A percentile compares a stretch with the other conserved stretches of the same genome.
Conservation (phyloP, 805 yeast species). For the Diddensiella transvaalensis region DNA sequence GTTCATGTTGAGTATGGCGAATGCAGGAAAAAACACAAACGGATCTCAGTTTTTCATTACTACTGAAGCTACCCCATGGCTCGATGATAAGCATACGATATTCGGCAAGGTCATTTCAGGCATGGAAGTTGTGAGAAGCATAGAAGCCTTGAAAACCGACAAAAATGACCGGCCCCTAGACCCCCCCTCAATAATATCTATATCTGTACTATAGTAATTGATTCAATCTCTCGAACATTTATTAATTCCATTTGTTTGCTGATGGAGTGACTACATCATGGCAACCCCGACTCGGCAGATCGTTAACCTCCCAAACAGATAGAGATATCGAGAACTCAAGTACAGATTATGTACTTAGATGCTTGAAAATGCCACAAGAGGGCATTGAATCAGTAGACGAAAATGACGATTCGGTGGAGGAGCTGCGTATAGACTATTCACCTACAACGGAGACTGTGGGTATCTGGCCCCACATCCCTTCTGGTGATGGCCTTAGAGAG, state of each 20-base stretch:
- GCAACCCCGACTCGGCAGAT: no score
- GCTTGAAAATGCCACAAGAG: neutral
- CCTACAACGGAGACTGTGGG: neutral
- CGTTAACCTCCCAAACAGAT: no score
- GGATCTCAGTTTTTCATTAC: conserved; percentile 61
- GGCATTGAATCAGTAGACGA: neutral
- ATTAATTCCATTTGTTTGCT: no score
- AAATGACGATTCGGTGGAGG: conserved; percentile 1
- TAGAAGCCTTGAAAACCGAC: conserved; percentile 47
- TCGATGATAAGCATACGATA: conserved; percentile 56
- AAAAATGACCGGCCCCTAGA: conserved; percentile 44
- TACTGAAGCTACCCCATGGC: conserved; percentile 50
- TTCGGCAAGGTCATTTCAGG: conserved; percentile 53
- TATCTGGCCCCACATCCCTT: neutral
- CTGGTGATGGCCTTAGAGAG: conserved; percentile 1
- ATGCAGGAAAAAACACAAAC: conserved; percentile 55
- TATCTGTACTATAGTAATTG: conserved; percentile 14
- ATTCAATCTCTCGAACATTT: no score
- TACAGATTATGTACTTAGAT: neutral
- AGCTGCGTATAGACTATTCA: neutral
- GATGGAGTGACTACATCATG: no score
- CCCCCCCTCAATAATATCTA: conserved; percentile 31
- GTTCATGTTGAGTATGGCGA: conserved; percentile 58
- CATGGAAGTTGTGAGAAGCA: conserved; percentile 45
- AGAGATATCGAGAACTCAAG: no score